Conservation (phyloP, 306 rosid species). For the Cucurbita ficifolia region DNA sequence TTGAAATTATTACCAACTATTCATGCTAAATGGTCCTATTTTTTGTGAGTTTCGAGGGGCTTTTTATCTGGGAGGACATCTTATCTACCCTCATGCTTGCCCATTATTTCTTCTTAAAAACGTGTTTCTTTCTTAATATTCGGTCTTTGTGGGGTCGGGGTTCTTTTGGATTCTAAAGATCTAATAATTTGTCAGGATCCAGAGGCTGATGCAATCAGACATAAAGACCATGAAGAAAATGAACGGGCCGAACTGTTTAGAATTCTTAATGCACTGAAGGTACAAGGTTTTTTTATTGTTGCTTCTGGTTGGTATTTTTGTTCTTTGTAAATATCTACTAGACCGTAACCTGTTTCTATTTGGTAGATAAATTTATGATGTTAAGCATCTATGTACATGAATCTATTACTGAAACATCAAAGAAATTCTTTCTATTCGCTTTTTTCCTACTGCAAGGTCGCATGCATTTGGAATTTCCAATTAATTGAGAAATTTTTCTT, state of each 20-base stretch:
- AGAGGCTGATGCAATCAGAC: constrained; percentile 36
- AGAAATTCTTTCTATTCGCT: not conserved
- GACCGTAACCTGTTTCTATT: not conserved
- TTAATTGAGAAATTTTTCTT: not conserved
- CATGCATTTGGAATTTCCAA: not conserved
- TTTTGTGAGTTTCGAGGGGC: not conserved
- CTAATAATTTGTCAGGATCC: constrained; percentile 32
- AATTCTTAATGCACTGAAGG: constrained; percentile 58
- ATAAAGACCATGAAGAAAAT: constrained; percentile 34
- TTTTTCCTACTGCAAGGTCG: not conserved
- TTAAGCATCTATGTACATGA: not conserved
- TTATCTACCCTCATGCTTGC: not conserved
- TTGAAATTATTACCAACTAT: not conserved
- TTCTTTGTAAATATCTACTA: not conserved
- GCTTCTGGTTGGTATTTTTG: not conserved
- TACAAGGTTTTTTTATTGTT: constrained; percentile 6
- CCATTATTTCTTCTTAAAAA: not conserved
- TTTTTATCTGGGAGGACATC: not conserved
- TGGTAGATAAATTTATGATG: not conserved
- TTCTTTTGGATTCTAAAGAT: not conserved
- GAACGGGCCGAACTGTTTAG: constrained; percentile 29
- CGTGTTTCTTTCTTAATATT: not conserved
- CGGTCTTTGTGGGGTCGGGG: not conserved
- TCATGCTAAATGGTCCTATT: not conserved
- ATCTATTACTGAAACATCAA: not conserved